Evolutionary conservation across 176 grass and related monocot species (phyloP).

Genomic region (Poa annua): DNA sequence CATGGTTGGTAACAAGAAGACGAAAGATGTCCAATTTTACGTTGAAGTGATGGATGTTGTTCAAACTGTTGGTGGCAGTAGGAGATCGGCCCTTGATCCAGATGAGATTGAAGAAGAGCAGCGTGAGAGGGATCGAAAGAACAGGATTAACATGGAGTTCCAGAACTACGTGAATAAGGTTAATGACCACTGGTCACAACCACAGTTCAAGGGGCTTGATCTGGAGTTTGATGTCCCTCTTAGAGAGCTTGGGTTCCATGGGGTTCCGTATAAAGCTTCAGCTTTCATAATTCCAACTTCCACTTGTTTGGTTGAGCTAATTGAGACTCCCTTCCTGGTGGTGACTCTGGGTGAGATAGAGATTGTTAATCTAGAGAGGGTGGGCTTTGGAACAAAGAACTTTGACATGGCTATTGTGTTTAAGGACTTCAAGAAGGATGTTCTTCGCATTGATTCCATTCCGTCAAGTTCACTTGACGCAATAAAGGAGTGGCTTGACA

Average conservation of each 20-base stretch:
- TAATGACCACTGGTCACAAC: conserved; percentile 58
- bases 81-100: conserved; percentile 66
- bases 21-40: conserved; percentile 76
- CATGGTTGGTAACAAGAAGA: conserved; percentile 82
- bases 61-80: conserved; percentile 56
- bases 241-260: conserved; percentile 69
- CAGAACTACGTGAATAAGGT: conserved; percentile 70
- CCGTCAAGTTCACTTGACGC: conserved; percentile 72
- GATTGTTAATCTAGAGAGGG: conserved; percentile 74
- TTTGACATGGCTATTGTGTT: conserved; percentile 97
- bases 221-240: conserved; percentile 71
- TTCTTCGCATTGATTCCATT: conserved; percentile 88
- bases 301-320: conserved; percentile 64
- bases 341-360: conserved; percentile 67
- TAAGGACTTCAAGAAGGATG: conserved; percentile 92
- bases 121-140: conserved; percentile 65
- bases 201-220: conserved; percentile 52
- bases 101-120: conserved; percentile 87
- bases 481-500: conserved; percentile 95
- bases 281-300: conserved; percentile 72
- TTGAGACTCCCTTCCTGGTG: conserved; percentile 64
- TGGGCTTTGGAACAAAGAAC: conserved; percentile 79
- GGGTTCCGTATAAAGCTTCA: conserved; percentile 55
- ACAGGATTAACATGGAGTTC: conserved; percentile 69
- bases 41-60: conserved; percentile 84